Base-by-base conservation (phyloP, 148 eudicot species). In the Camellia sinensis region DNA sequence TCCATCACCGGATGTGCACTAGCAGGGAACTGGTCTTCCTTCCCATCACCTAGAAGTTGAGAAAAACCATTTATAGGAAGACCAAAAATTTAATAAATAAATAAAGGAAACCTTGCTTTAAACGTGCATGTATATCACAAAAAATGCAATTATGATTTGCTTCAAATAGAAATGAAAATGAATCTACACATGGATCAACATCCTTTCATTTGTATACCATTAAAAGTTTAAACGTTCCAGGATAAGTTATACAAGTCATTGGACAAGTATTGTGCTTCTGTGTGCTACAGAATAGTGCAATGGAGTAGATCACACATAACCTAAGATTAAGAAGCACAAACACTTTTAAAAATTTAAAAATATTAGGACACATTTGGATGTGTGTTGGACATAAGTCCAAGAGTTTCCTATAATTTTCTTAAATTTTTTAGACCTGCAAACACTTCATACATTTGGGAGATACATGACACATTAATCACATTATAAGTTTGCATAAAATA, bases 41-140 rank as follows among this genome's bases (percentile, higher is more conserved):
- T 76, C 46, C 66, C 71, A 17, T 76, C 63, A 54, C 68, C 86
- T 83, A 62, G 56, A 54, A 68, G 61, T 67, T 62, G 67, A 37
- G 3, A 65, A 70, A 70, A 54, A 66, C 6, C 15, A 40, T 45
- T 54, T 70, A n/a, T 19, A 46, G 48, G 56, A 70, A n/a, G 53
- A 70, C 9, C 14, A 2, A 70, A 4, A 18, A 52, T 5, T 48
- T 7, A 41, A n/a, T 45, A 22, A 74, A 0, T 3, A 59, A 41
- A 48, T 18, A 66, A 66, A 18, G 19, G 54, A 74, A 74, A 57
- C 66, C 53, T 74, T 59, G 17, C 52, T 74, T 18, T 54, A 11
- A 0, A 54, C 10, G 2, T 54, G 57, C 57, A 7, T 54, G 57
- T 12, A 54, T 54, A 54, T 54, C 13, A 54, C 9, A 8, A 54